Evolutionary conservation across 225 moss, liverwort and hornwort species (phyloP), one percentile per base, ranked within the genome.

Genomic region (Rhytidiadelphus loreus): DNA sequence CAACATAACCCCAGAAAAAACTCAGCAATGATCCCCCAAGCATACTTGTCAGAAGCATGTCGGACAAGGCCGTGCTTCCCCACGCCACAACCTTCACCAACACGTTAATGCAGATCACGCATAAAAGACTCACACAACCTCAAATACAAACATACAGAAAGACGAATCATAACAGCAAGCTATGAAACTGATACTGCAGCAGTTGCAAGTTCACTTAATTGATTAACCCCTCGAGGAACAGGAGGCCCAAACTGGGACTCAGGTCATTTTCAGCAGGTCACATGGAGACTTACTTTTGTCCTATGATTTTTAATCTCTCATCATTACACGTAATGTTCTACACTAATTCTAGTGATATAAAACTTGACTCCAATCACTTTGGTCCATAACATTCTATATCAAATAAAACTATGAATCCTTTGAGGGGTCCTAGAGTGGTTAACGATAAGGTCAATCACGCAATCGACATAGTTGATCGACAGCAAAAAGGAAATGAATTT

Each of bases 1-100:
- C 95, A 79, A 82, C 93, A 81, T 96, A 96, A 71, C 92, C 96
- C 96, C 96, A 96, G 87, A 94, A 96, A 88, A 96, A 96, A 81
- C 92, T 93, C 86, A 96, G 90, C 62, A 96, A 89, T 39, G 96
- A 90, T 87, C 91, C 95, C 78, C 94, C 96, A 37, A 96, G 89
- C 87, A 86, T 95, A 85, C 95, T 92, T 44, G 93, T 93, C 56
- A 94, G 75, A 71, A 96, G 93, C 96, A 96, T 96, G 89, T 95
- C 95, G 63, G 93, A 91, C n/a, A 95, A 89, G 66, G 95, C 95
- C 85, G 94, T 91, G 88, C 96, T 94, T 46, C 94, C 95, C 92
- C 92, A 93, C 52, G 92, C 92, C 91, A 95, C 93, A 65, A 96
- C 94, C 95, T 95, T 90, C 88, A 88, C 83, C 87, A 84, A 58